A percentile compares a stretch with the other conserved stretches of the same genome.
phyloP scores from a whole-genome alignment of 2,329 filamentous ascomycete species.

The Leptographium procerum region DNA sequence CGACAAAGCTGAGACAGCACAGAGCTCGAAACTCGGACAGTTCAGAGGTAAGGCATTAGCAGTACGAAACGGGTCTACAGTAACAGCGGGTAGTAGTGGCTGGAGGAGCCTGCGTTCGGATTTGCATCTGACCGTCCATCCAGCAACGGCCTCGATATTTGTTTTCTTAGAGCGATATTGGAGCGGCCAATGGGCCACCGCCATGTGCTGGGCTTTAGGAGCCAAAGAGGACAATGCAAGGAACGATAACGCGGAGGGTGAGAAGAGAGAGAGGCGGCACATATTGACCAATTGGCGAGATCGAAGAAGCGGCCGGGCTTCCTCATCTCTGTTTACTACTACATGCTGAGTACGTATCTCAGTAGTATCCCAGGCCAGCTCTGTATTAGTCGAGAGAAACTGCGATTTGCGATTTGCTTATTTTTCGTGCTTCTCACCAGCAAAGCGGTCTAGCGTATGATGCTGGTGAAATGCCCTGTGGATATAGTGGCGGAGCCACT shows the following conservation, averaged over 20 bases:
- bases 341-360: too few relatives aligned
- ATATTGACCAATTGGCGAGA: neutral
- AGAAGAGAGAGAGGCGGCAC: neutral
- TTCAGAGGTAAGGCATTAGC: neutral
- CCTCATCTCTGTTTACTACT: neutral
- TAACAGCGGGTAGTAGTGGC: neutral
- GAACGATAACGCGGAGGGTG: neutral
- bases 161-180: neutral
- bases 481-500: neutral
- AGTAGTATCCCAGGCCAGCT: neutral
- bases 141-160: neutral
- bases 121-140: neutral
- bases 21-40: slow-evolving; percentile 26
- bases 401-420: neutral
- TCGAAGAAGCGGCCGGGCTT: neutral
- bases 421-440: neutral
- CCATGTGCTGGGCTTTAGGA: neutral
- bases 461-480: neutral
- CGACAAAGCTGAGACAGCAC: slow-evolving; percentile 29
- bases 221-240: neutral
- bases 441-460: neutral
- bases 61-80: neutral
- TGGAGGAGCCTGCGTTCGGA: neutral
- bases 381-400: neutral
- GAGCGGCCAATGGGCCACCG: neutral